A percentile compares a stretch with the other conserved stretches of the same genome.
Evolutionary conservation across 495 filamentous ascomycete genomes (phyloP).

Genomic region (Trichoderma orchidacearum): DNA sequence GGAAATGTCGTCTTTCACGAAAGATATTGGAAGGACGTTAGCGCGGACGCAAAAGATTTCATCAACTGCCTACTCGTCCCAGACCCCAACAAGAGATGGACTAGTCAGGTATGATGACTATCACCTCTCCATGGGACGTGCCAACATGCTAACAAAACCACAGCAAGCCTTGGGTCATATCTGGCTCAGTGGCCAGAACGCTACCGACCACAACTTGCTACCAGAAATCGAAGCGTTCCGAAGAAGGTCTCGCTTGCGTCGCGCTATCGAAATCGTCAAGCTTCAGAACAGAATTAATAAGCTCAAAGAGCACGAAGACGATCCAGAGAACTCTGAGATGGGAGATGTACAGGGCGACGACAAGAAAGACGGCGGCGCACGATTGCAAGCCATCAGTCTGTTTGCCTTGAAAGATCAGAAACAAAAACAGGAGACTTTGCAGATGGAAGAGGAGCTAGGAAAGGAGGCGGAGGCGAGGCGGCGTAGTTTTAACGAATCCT

Average conservation of each 20-base stretch:
- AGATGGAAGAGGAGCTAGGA: conserved; percentile 43
- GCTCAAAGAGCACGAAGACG: conserved; percentile 91
- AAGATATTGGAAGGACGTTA: conserved; percentile 97
- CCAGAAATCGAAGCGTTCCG: conserved; percentile 95
- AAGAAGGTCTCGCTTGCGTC: conserved; percentile 64
- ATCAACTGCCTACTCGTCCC: conserved; percentile 73
- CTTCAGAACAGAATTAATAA: conserved; percentile 93
- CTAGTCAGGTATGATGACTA: conserved; percentile 46
- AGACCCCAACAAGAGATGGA: conserved; percentile 60
- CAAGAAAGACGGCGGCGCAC: conserved; percentile 56
- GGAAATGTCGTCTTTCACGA: conserved; percentile 95
- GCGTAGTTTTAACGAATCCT: conserved; percentile 21
- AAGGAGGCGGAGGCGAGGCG: conserved; percentile 30
- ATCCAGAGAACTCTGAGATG: conserved; percentile 52
- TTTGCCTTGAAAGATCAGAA: conserved; percentile 94
- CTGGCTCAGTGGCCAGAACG: conserved; percentile 85
- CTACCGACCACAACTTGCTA: conserved; percentile 89
- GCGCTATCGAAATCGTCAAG: conserved; percentile 95
- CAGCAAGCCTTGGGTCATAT: conserved; percentile 68
- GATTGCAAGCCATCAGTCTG: conserved; percentile 94
- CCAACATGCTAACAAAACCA: not conserved
- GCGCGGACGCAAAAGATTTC: conserved; percentile 89
- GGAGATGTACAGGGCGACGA: conserved; percentile 35
- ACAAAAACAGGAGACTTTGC: conserved; percentile 62
- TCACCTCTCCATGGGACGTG: not conserved